Base-by-base conservation (phyloP, 2,329 filamentous ascomycete genomes). In the Clarireedia sp. region DNA sequence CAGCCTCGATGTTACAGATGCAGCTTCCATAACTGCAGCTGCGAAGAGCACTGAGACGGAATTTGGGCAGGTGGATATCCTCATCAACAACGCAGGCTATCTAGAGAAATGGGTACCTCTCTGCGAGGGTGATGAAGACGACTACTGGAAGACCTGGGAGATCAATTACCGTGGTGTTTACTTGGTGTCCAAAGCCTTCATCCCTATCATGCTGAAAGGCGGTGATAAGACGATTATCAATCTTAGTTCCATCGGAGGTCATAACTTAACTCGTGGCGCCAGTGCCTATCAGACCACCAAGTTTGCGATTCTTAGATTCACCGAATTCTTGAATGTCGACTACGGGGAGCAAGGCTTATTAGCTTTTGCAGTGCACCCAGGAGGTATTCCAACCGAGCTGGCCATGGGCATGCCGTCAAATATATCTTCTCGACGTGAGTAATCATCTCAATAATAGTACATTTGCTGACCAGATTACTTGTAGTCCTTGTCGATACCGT, bases 401-500 rank as follows among this genome's bases (percentile, higher is more conserved):
- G 8, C 19, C 3, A 45, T 24, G 12, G 12, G 8, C 21, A 24
- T 16, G 43, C n/a, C 38, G 17, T 4, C 2, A 12, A 33, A 12
- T 10, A 33, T 33, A 12, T 1, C 9, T 33, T 3, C 29, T 33
- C 4, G 4, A 9, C 9, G 29, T 33, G 29, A 33, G 29, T 33
- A 14, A 33, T 12, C 9, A 1, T 3, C 29, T 33, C 29, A 33
- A 33, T 33, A 10, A 12, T 33, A 14, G 10, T 33, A 3, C 9
- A 33, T 12, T 33, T 33, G 29, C 10, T 33, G 29, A 33, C 3
- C 29, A 3, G 29, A 33, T 12, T 2, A 17, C n/a, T 19, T 4
- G 10, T 6, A 19, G 38, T 19, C 8, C 24, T 26, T 41, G 5
- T 41, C 0, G 71, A 78, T 62, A 71, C 64, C 21, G 66, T 69